Conservation (phyloP, 1,284 basidiomycete genomes). For the Irpex sp. region DNA sequence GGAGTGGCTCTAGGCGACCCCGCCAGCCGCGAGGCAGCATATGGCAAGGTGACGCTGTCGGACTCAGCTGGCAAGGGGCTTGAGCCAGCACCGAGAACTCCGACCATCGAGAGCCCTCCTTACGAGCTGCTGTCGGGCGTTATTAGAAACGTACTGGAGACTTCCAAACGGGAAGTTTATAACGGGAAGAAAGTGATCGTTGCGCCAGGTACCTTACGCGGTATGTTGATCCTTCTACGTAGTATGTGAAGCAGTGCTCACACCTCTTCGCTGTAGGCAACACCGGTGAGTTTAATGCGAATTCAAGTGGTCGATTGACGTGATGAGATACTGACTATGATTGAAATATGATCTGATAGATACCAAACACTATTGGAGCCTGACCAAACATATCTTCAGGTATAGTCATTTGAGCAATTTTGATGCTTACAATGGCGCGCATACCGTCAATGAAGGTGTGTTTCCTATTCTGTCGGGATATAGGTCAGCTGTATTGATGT, state of each 20-base stretch:
- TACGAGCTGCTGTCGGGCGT: slow-evolving; percentile 49
- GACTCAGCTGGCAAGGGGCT: slow-evolving; percentile 41
- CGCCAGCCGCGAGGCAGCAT: slow-evolving; percentile 8
- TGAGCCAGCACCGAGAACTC: slow-evolving; percentile 53
- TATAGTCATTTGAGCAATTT: slow-evolving; percentile 35
- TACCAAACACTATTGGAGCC: slow-evolving; percentile 45
- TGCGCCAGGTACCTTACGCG: slow-evolving; percentile 14
- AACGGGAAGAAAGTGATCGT: slow-evolving; percentile 25
- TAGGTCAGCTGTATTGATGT: neutral
- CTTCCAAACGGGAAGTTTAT: slow-evolving; percentile 29
- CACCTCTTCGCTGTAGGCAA: slow-evolving; percentile 22
- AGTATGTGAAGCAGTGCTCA: slow-evolving; percentile 13
- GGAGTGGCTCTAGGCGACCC: slow-evolving; percentile 24
- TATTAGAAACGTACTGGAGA: slow-evolving; percentile 37
- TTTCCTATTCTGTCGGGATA: neutral
- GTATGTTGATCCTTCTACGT: neutral
- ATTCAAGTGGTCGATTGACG: neutral
- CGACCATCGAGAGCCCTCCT: slow-evolving; percentile 39
- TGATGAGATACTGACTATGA: neutral
- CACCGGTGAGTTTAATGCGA: slow-evolving; percentile 26
- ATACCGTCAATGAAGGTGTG: slow-evolving; percentile 53
- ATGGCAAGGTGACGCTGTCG: slow-evolving; percentile 29
- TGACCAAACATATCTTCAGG: slow-evolving; percentile 45
- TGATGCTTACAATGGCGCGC: slow-evolving; percentile 37
- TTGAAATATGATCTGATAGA: slow-evolving; percentile 25